Conservation (phyloP, 371 early-diverging fungal species). For the Mucor saturninus region DNA sequence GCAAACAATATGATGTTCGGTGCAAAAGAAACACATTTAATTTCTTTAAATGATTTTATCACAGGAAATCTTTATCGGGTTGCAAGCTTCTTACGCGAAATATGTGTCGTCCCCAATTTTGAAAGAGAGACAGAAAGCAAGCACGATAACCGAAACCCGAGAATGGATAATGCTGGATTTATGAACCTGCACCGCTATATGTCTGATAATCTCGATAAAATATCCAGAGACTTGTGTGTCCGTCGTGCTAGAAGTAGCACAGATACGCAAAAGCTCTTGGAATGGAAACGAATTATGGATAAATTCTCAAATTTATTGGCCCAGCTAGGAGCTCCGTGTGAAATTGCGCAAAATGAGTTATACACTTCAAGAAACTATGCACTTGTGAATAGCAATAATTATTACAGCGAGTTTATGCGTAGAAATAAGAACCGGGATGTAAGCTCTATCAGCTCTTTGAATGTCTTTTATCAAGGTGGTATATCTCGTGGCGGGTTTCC, state of each 20-base stretch:
- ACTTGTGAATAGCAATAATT: constrained; percentile 47
- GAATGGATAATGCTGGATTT: constrained; percentile 51
- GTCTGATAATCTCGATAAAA: constrained; percentile 47
- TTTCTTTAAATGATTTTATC: constrained; percentile 82
- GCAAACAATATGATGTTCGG: constrained; percentile 96
- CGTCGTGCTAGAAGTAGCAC: constrained; percentile 25
- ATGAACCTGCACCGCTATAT: constrained; percentile 43
- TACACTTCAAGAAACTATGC: constrained; percentile 43
- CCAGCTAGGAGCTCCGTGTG: constrained; percentile 82
- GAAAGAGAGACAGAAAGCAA: background rate
- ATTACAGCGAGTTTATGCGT: constrained; percentile 74
- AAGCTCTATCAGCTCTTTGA: constrained; percentile 60
- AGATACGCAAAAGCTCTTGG: constrained; percentile 32
- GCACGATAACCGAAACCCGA: constrained; percentile 5
- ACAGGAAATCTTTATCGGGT: constrained; percentile 67
- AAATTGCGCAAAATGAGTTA: constrained; percentile 49
- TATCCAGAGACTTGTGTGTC: constrained; percentile 34
- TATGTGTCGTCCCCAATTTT: constrained; percentile 38
- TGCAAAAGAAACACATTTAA: constrained; percentile 88
- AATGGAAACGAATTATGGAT: constrained; percentile 63
- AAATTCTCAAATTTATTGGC: constrained; percentile 81
- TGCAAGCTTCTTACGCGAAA: constrained; percentile 60
- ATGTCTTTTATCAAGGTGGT: constrained; percentile 79
- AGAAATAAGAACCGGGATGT: constrained; percentile 66
- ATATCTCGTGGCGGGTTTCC: constrained; percentile 74